Conservation (phyloP, 805 yeast species). For the Lachancea waltii region DNA sequence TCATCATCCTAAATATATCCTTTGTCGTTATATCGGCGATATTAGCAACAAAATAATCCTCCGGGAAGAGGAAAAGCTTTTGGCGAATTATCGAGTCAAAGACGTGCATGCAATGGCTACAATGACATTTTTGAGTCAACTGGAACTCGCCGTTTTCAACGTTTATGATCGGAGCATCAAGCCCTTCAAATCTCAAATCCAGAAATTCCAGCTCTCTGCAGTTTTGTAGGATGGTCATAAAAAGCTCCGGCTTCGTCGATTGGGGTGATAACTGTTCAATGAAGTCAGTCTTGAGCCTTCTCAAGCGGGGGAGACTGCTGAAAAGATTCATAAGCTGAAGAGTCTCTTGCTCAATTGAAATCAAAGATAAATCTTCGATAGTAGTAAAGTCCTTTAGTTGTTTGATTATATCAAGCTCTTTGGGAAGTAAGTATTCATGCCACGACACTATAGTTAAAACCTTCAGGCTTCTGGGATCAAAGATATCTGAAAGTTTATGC, state of each 20-base stretch:
- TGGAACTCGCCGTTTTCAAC: conserved; percentile 23
- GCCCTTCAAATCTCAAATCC: conserved; percentile 34
- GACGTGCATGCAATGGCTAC: conserved; percentile 26
- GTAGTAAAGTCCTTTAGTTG: conserved; percentile 34
- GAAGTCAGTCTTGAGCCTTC: conserved; percentile 38
- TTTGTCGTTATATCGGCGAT: conserved; percentile 29
- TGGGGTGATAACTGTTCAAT: conserved; percentile 32
- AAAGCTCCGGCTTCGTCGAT: conserved; percentile 30
- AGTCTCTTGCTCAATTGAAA: conserved; percentile 35
- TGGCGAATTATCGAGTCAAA: conserved; percentile 29
- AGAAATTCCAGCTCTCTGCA: conserved; percentile 34
- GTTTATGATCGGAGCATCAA: conserved; percentile 29
- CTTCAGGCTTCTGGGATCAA: conserved; percentile 32
- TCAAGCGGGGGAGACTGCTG: conserved; percentile 26
- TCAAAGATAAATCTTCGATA: conserved; percentile 36
- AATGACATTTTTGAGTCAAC: conserved; percentile 29
- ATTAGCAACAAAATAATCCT: conserved; percentile 25
- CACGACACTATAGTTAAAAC: conserved; percentile 38
- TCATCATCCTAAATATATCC: conserved; percentile 35
- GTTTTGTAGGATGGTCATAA: conserved; percentile 30
- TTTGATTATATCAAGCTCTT: conserved; percentile 32
- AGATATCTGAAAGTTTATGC: conserved; percentile 31
- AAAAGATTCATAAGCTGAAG: conserved; percentile 31
- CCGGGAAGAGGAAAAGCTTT: conserved; percentile 31
- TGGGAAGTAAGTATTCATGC: conserved; percentile 34